Base-by-base conservation (phyloP, 208 protist genomes). In the Acanthamoeba sp. region DNA sequence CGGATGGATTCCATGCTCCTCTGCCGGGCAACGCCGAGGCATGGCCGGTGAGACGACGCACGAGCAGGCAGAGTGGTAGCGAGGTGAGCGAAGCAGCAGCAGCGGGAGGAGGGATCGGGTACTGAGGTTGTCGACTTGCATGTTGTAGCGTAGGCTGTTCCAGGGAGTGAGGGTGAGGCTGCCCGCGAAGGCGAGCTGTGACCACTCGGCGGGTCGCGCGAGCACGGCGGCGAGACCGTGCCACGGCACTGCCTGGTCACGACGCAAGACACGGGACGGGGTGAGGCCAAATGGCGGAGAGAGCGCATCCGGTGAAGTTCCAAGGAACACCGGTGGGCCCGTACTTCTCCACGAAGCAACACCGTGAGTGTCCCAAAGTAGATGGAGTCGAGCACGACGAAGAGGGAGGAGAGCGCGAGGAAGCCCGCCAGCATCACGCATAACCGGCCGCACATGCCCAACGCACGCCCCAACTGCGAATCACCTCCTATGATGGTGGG, bases 131-230 rank as follows among this genome's bases (percentile, higher is more conserved):
- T 93, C 89, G 34, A 64, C 48, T 57, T 82, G 59, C 38, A 59
- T 62, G 45, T 93, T 93, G 66, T 93, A 93, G 40, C 29, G 48
- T 20, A 93, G 48, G 45, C 89, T 93, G 66, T 93, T 93, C 89
- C 59, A 82, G 0, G 89, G 89, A 0, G 89, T 93, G n/a, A 80
- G 12, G 16, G 89, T 82, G 9, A 76, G 42, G 3, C 64, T 82
- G n/a, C 66, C 89, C 5, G 6, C 24, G 6, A 91, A 29, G 6
- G 29, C 27, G 5, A 71, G 14, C 12, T 91, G 52, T 1, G 48
- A 27, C 85, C 85, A 91, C 5, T 32, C 42, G 12, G 85, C 73
- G 12, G 62, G 85, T n/a, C n/a, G 57, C 22, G 64, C 12, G 4
- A 91, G 85, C 27, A 52, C 29, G 24, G 16, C n/a, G 27, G 22